Evolutionary conservation across 805 yeast species (phyloP).

Genomic region (Cyberlindnera nakhonratchasimensis): DNA sequence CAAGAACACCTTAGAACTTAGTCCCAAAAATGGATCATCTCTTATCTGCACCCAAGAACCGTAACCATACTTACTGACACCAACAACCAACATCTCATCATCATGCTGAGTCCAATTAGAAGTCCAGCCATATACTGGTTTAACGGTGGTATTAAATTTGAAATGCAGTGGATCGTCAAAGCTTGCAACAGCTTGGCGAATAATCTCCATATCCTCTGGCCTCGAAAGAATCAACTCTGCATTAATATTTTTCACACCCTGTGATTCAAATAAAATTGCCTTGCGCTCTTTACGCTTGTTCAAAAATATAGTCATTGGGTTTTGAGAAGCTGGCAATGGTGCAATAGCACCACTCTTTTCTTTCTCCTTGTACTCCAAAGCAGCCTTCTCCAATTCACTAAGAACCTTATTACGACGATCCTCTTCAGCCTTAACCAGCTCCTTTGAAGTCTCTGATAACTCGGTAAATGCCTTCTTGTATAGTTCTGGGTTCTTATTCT

Average conservation of each 20-base stretch:
- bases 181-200: slow-evolving; percentile 51
- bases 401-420: slow-evolving; percentile 52
- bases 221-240: slow-evolving; percentile 84
- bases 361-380: slow-evolving; percentile 49
- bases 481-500: slow-evolving; percentile 75
- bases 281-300: slow-evolving; percentile 79
- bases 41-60: slow-evolving; percentile 94
- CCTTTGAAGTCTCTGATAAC: slow-evolving; percentile 57
- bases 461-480: slow-evolving; percentile 77
- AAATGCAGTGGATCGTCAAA: slow-evolving; percentile 61
- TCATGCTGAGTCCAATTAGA: slow-evolving; percentile 82
- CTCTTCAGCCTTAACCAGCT: slow-evolving; percentile 62
- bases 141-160: slow-evolving; percentile 58
- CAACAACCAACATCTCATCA: slow-evolving; percentile 83
- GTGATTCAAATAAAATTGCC: slow-evolving; percentile 85
- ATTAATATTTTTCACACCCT: slow-evolving; percentile 82
- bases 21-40: slow-evolving; percentile 89
- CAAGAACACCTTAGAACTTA: slow-evolving; percentile 80
- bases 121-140: slow-evolving; percentile 87
- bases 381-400: slow-evolving; percentile 58
- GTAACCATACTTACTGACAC: slow-evolving; percentile 89
- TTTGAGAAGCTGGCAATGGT: slow-evolving; percentile 30
- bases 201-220: slow-evolving; percentile 75
- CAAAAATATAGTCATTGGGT: slow-evolving; percentile 50
- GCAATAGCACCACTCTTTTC: slow-evolving; percentile 34